Evolutionary conservation across 495 filamentous ascomycete genomes (phyloP).

Genomic region (Aspergillus baeticus): DNA sequence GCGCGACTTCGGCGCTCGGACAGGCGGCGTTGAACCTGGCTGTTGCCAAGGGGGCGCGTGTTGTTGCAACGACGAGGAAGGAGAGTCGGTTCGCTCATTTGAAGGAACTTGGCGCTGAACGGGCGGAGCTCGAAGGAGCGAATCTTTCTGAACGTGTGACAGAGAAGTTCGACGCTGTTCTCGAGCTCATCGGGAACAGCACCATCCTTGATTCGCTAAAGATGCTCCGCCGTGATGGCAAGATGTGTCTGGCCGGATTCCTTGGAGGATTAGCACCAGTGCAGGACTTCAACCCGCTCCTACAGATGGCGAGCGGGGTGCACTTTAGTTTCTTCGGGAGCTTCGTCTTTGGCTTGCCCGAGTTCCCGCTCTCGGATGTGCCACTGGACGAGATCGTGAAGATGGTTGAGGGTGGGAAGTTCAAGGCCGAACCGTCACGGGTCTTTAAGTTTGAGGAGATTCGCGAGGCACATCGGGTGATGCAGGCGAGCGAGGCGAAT

Average conservation of each 20-base stretch:
- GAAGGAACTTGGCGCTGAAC: slow-evolving; percentile 28
- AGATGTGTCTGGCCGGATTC: slow-evolving; percentile 42
- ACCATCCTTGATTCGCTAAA: slow-evolving; percentile 40
- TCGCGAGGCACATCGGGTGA: slow-evolving; percentile 29
- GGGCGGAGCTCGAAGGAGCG: slow-evolving; percentile 25
- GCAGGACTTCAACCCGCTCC: slow-evolving; percentile 45
- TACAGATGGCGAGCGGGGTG: slow-evolving; percentile 48
- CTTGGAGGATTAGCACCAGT: slow-evolving; percentile 47
- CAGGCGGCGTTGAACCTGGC: slow-evolving; percentile 46
- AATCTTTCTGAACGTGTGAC: slow-evolving; percentile 16
- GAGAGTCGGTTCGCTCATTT: slow-evolving; percentile 27
- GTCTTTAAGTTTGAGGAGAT: slow-evolving; percentile 37
- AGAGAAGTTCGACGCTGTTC: slow-evolving; percentile 38
- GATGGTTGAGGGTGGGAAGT: slow-evolving; percentile 28
- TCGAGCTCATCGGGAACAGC: slow-evolving; percentile 46
- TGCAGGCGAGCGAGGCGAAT: slow-evolving; percentile 30
- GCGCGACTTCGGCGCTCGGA: slow-evolving; percentile 43
- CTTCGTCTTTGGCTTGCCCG: slow-evolving; percentile 36
- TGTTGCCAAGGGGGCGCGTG: slow-evolving; percentile 35
- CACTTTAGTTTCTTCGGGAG: slow-evolving; percentile 51
- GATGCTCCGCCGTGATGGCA: slow-evolving; percentile 32
- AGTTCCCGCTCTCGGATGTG: slow-evolving; percentile 42
- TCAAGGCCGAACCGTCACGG: slow-evolving; percentile 27
- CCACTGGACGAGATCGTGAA: slow-evolving; percentile 41
- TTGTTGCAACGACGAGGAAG: slow-evolving; percentile 40